Conservation (phyloP, 2,329 filamentous ascomycete species). For the Monilinia polystroma region DNA sequence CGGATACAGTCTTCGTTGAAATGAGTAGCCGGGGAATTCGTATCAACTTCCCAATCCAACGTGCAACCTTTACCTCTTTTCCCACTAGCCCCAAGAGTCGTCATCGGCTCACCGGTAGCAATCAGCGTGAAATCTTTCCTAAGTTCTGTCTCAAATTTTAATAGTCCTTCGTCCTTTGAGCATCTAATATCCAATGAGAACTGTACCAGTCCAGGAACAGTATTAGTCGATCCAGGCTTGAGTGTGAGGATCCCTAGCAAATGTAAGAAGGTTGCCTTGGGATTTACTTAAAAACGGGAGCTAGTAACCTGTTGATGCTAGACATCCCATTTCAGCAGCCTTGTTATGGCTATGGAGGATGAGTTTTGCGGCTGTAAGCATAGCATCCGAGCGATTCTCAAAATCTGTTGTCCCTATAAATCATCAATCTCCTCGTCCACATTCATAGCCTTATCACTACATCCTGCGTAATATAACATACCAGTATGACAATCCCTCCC, state of each 20-base stretch:
- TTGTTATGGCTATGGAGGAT: slow-evolving; percentile 65
- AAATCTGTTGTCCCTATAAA: slow-evolving; percentile 62
- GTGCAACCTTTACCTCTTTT: slow-evolving; percentile 51
- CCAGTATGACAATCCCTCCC: slow-evolving; percentile 71
- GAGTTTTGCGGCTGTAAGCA: slow-evolving; percentile 65
- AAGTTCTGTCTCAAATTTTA: slow-evolving; percentile 56
- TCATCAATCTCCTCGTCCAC: neutral
- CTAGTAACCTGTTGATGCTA: slow-evolving; percentile 52
- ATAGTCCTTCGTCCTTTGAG: slow-evolving; percentile 54
- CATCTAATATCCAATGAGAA: slow-evolving; percentile 69
- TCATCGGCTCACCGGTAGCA: slow-evolving; percentile 55
- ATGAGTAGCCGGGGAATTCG: slow-evolving; percentile 58
- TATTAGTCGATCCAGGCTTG: slow-evolving; percentile 69
- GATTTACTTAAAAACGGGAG: neutral
- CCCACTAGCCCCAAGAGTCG: slow-evolving; percentile 46
- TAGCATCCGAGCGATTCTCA: slow-evolving; percentile 62
- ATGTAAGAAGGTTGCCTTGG: neutral
- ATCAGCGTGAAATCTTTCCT: slow-evolving; percentile 58
- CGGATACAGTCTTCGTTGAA: slow-evolving; percentile 68
- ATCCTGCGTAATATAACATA: neutral
- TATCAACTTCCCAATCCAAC: slow-evolving; percentile 61
- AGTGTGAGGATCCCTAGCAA: slow-evolving; percentile 61
- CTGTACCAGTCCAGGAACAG: slow-evolving; percentile 65
- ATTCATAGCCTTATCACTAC: neutral
- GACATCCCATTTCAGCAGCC: slow-evolving; percentile 57